Base-by-base conservation (phyloP, 768 basidiomycete species). In the Cubamyces lactineus region DNA sequence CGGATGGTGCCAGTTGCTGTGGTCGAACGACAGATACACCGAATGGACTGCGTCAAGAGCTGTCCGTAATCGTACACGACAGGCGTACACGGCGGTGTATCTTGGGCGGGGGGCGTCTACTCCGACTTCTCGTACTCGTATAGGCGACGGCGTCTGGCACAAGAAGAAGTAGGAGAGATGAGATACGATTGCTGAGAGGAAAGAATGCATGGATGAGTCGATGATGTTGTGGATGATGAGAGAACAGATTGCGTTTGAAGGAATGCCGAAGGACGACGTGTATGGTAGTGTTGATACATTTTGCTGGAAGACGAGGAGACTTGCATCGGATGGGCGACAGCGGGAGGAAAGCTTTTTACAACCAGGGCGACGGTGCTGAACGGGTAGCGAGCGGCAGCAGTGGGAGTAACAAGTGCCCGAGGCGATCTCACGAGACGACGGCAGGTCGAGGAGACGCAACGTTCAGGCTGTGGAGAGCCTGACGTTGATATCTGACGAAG, bases 391-490 rank as follows among this genome's bases (percentile, higher is more conserved):
- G 41, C 55, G 62, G 47, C 62, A 62, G 58, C 62, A 43, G 54
- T 34, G 53, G 43, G 28, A 39, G 45, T 21, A 28, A 57, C 53
- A 61, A 52, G 62, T 59, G 24, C 48, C 13, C 41, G 39, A 28
- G 49, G 53, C 62, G 40, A 46, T 43, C 43, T 76, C 87, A 90
- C 80, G 86, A 81, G 68, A 84, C 84, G 73, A 86, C 78, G 66
- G 83, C 77, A 16, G 69, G 65, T 71, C 84, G 81, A 17, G 86
- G 86, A 21, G 89, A 87, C 43, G 83, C 79, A 69, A 86, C 80
- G 72, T 91, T 93, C 75, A 91, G 81, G 72, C 82, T 89, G 74
- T 91, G 89, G 51, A 93, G 84, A 66, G 86, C 89, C 55, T 86
- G 85, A 51, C 91, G 87, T 72, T 90, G 86, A 73, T 91, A 90